A percentile compares a stretch with the other conserved stretches of the same genome.
Evolutionary conservation across 306 rosid genomes (phyloP).

Genomic region (Vicia sativa): DNA sequence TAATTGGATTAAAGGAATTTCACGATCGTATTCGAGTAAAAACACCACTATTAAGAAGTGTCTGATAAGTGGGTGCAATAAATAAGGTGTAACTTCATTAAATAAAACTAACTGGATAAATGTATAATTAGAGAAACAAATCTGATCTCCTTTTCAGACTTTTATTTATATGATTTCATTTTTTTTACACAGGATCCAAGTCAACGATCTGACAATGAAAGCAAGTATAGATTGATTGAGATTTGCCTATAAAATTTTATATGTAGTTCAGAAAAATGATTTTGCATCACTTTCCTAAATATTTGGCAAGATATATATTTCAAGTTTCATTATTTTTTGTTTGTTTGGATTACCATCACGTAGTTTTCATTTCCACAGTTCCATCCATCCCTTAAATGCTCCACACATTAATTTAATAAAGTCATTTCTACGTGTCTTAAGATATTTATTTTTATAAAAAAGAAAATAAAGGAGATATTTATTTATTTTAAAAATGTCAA

Average conservation of each 20-base stretch:
- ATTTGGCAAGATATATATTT: constrained; percentile 2
- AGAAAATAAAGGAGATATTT: too few species aligned
- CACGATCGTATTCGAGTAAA: too few species aligned
- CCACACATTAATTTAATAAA: not conserved
- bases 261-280: not conserved
- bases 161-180: not conserved
- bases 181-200: not conserved
- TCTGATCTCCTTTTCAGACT: not conserved
- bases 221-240: not conserved
- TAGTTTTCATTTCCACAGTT: not conserved
- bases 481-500: too few species aligned
- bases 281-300: not conserved
- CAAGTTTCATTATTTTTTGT: not conserved
- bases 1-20: too few species aligned
- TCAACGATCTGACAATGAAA: constrained; percentile 15
- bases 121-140: not conserved
- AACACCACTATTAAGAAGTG: too few species aligned
- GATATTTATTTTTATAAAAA: too few species aligned
- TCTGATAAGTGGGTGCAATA: too few species aligned
- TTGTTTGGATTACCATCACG: constrained; percentile 20
- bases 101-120: not conserved
- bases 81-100: too few species aligned
- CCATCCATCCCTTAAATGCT: not conserved
- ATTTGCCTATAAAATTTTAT: not conserved
- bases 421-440: too few species aligned